Evolutionary conservation across 148 eudicot genomes (phyloP), one percentile per base, ranked within the genome.

Genomic region (Nyssa sinensis): DNA sequence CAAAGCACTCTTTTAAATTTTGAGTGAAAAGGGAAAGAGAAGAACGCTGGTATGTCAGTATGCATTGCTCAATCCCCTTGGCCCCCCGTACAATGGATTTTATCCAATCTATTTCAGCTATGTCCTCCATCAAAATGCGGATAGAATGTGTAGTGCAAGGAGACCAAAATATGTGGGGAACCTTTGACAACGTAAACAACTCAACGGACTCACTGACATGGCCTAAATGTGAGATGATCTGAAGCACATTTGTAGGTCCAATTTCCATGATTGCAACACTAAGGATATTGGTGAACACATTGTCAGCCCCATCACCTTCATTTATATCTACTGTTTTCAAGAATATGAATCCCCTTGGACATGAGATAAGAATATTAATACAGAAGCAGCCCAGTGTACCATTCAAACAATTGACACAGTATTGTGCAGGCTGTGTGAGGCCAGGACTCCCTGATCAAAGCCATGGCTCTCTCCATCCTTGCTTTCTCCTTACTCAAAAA

Each of bases 111-210:
- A 76, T 72, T 70, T 83, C 85, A 74, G 85, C 80, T 41, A 83
- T 83, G 75, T 81, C 84, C 74, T 86, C 87, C 86, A 81, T 76
- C 47, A 83, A 64, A 53, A 76, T 64, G 64, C 67, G 79, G 67
- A 86, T 72, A 65, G 86, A 86, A 77, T 86, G 82, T n/a, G 83
- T 78, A 37, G 85, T 81, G 72, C 89, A 86, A 44, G 77, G 89
- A 62, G 86, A 86, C 86, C 89, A 86, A 72, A 86, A 83, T 70
- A 86, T 72, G 61, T 62, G 79, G 33, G 89, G 81, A 25, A 83
- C 83, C 69, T 79, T 83, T 21, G 81, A 34, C 30, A 74, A 55
- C 16, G 77, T 78, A 63, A 78, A 32, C n/a, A n/a, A n/a, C n/a
- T n/a, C n/a, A n/a, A n/a, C n/a, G n/a, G n/a, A n/a, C n/a, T n/a